These are phyloP conservation scores for Lobosporangium transversale DNA, from an alignment of 192 early-diverging fungal genomes.

Conservation along the genomic window DNA sequence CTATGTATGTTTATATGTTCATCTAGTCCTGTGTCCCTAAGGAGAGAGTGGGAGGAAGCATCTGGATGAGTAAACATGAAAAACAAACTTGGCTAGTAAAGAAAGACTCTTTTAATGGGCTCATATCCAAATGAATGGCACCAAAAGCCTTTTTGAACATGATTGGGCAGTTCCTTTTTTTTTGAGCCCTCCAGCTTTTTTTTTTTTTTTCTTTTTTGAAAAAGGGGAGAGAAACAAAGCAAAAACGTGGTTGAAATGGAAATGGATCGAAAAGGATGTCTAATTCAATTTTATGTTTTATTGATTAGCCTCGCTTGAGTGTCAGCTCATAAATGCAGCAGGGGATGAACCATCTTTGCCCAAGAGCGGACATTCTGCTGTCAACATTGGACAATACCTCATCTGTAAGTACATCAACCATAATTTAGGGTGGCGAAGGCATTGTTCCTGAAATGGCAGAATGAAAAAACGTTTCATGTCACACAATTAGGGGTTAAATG, in stretches of 20 bases:
- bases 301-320: conserved; percentile 34
- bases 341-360: conserved; percentile 56
- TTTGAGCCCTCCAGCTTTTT: background rate
- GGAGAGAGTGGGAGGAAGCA: too few species aligned
- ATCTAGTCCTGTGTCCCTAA: too few species aligned
- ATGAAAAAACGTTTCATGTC: background rate
- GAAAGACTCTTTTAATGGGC: too few species aligned
- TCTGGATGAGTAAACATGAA: too few species aligned
- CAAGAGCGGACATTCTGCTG: conserved; percentile 57
- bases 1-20: too few species aligned
- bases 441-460: too few species aligned
- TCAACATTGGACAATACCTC: conserved; percentile 57
- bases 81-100: too few species aligned
- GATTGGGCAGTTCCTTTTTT: background rate
- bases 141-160: too few species aligned
- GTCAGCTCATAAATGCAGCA: conserved; percentile 32
- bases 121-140: too few species aligned
- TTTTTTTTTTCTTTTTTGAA: background rate
- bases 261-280: too few species aligned
- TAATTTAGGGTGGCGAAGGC: too few species aligned
- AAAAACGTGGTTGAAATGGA: too few species aligned
- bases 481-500: background rate
- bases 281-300: background rate
- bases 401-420: conserved; percentile 57
- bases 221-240: background rate